Evolutionary conservation across 2,329 filamentous ascomycete species (phyloP).

Genomic region (Trichoderma koningiopsis): DNA sequence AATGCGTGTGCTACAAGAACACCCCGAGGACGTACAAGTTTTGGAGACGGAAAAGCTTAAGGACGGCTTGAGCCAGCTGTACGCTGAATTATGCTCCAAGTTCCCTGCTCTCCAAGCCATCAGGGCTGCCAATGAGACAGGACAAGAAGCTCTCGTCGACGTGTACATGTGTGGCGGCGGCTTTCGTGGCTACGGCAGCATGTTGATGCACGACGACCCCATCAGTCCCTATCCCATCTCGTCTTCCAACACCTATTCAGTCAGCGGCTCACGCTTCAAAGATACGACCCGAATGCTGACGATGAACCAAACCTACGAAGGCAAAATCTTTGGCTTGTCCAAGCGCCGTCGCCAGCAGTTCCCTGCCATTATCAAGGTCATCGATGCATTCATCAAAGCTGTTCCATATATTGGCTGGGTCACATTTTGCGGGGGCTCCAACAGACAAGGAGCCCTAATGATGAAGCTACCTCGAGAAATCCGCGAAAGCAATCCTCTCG

Average conservation of each 20-base stretch:
- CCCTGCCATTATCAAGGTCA: constrained; percentile 77
- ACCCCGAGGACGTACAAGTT: constrained; percentile 44
- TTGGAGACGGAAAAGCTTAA: constrained; percentile 58
- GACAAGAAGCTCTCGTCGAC: constrained; percentile 53
- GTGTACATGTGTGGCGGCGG: constrained; percentile 89
- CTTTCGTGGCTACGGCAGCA: constrained; percentile 87
- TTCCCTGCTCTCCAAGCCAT: constrained; percentile 54
- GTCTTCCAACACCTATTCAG: constrained; percentile 77
- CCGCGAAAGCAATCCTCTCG: constrained; percentile 67
- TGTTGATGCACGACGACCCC: constrained; percentile 77
- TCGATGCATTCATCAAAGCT: constrained; percentile 71
- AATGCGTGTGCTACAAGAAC: constrained; percentile 50
- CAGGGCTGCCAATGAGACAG: constrained; percentile 40
- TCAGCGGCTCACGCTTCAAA: constrained; percentile 61
- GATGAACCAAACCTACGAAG: constrained; percentile 52
- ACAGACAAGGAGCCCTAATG: constrained; percentile 81
- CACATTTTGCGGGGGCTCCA: constrained; percentile 84
- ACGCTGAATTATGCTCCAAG: constrained; percentile 51
- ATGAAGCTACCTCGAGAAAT: constrained; percentile 63
- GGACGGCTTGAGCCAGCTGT: constrained; percentile 60
- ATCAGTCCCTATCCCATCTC: constrained; percentile 81
- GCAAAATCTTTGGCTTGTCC: constrained; percentile 75
- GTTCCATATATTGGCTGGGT: constrained; percentile 72
- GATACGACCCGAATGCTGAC: constrained; percentile 54
- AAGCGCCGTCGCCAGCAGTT: constrained; percentile 78